These are phyloP conservation scores for Wallacemonas collosoma DNA, from an alignment of 208 protist genomes.

Conservation along the genomic window DNA sequence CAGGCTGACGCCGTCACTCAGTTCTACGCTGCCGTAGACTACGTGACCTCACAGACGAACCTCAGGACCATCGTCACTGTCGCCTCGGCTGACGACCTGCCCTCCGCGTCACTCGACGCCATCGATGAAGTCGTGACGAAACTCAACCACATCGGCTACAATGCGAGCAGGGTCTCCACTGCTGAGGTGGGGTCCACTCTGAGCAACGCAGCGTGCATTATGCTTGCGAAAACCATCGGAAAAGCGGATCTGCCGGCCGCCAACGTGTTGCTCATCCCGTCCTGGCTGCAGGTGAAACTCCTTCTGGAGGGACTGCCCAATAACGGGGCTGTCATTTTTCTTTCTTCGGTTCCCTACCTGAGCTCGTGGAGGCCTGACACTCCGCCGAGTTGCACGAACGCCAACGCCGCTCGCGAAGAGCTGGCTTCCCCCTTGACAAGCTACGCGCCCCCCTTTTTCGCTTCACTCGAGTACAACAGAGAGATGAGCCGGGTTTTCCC, in stretches of 20 bases:
- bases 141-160: not conserved
- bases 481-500: not conserved
- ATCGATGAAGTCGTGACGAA: not conserved
- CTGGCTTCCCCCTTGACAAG: not conserved
- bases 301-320: not conserved
- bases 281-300: not conserved
- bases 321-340: not conserved
- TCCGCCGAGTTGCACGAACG: not conserved
- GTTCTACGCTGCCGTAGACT: conserved; percentile 2
- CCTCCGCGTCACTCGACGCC: not conserved
- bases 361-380: not conserved
- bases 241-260: not conserved
- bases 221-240: not conserved
- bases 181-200: not conserved
- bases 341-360: not conserved
- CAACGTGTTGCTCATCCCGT: not conserved
- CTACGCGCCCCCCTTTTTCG: not conserved
- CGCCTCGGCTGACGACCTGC: not conserved
- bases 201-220: not conserved
- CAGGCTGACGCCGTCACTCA: conserved; percentile 9
- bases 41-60: not conserved
- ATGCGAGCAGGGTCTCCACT: not conserved
- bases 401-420: not conserved
- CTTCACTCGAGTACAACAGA: not conserved
- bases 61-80: not conserved